Base-by-base conservation (phyloP, 2,329 filamentous ascomycete genomes). In the Sporothrix mexicana region DNA sequence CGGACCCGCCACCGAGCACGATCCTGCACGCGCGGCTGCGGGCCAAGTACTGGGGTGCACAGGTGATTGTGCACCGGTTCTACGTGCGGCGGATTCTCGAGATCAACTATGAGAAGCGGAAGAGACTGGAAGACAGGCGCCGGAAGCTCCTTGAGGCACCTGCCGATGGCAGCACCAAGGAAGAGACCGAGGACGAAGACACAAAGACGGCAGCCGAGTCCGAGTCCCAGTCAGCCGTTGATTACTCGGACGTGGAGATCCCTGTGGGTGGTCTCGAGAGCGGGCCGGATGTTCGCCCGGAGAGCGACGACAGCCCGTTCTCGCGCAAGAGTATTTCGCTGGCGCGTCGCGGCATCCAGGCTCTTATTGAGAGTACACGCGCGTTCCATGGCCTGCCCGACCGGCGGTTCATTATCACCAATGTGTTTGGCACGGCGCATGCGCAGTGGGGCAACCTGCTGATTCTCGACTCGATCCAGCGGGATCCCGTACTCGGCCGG, bases 391-490 rank as follows among this genome's bases (percentile, higher is more conserved):
- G 85, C 1, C 85, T 93, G 36, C 84, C 88, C 17, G 82, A 83
- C n/a, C 82, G 88, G 74, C 88, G 94, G 43, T 89, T 93, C 9
- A 91, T 98, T 69, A 91, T 98, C 72, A 98, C 95, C n/a, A 98
- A 98, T 78, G 91, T 97, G 30, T 97, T 97, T 82, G 95, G 95
- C 70, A 98, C 95, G 20, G 92, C 94, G 75, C 95, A 98, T 85
- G 95, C 95, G 93, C 96, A 99, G 93, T 99, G 97, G 85, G 95
- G 96, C 73, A 98, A 98, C 80, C 89, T 98, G 78, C 85, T 98
- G 67, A 93, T 97, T n/a, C 88, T 99, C 2, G 90, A 93, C 36
- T 94, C 95, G 1, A 92, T 92, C 3, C 95, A 90, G 81, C 88
- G 87, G 74, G 92, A 95, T 64, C 86, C 85, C 4, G 82, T 86